Evolutionary conservation across 345 rosid genomes (phyloP).

Genomic region (Lumnitzera littorea): DNA sequence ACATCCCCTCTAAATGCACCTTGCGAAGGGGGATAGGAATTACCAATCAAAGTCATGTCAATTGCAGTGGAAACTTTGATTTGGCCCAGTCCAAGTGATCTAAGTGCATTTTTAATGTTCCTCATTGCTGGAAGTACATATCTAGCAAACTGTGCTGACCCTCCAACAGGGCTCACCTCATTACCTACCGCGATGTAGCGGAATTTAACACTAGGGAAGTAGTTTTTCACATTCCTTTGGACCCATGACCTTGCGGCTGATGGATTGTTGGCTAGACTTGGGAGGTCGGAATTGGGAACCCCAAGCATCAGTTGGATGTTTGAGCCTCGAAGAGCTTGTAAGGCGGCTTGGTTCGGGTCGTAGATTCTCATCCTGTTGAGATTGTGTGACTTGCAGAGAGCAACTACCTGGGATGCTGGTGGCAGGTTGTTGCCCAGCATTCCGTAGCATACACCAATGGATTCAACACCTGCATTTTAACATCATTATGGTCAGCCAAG

Average conservation of each 20-base stretch:
- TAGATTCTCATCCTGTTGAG: constrained; percentile 37
- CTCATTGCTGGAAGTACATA: constrained; percentile 28
- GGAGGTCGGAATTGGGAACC: constrained; percentile 32
- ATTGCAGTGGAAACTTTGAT: constrained; percentile 36
- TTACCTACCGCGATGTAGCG: constrained; percentile 42
- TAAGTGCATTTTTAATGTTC: constrained; percentile 24
- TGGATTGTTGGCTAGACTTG: constrained; percentile 19
- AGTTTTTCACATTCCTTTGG: constrained; percentile 20
- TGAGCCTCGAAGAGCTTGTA: constrained; percentile 35
- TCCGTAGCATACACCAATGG: constrained; percentile 38
- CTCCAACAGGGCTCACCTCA: constrained; percentile 31
- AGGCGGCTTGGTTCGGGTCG: constrained; percentile 27
- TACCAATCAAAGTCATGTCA: constrained; percentile 28
- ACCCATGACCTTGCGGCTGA: constrained; percentile 29
- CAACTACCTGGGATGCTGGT: constrained; percentile 15
- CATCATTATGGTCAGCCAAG: neutral
- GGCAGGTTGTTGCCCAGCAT: constrained; percentile 49
- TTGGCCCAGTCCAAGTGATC: constrained; percentile 22
- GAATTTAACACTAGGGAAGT: constrained; percentile 24
- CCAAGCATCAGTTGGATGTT: constrained; percentile 37
- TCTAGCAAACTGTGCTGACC: constrained; percentile 12
- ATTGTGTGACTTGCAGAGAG: constrained; percentile 26
- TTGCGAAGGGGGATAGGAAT: constrained; percentile 32
- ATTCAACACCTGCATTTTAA: constrained; percentile 19
- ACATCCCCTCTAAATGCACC: constrained; percentile 27